Percentiles rank a stretch among this genome's conserved stretches.
These are phyloP conservation scores for Jaenimonas drosophilae DNA, from an alignment of 208 protist genomes.

Conservation along the genomic window DNA sequence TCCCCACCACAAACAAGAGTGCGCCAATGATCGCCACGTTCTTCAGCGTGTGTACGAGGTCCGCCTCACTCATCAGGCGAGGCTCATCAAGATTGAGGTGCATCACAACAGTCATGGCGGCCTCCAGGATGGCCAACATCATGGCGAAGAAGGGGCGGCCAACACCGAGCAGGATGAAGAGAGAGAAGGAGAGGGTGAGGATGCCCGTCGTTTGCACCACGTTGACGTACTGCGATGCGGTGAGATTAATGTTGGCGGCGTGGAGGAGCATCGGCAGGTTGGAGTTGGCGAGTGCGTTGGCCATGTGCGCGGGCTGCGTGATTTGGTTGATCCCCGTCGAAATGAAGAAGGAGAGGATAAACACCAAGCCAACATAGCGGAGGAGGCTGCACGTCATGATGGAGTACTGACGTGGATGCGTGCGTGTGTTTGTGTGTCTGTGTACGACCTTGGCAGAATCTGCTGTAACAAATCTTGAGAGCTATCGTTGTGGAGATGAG, in stretches of 20 bases:
- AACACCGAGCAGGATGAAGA: conserved; percentile 74
- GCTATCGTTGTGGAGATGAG: no score
- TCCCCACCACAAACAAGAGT: conserved; percentile 63
- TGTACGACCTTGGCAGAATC: neutral
- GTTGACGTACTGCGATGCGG: conserved; percentile 27
- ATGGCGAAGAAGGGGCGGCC: conserved; percentile 74
- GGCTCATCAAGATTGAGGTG: conserved; percentile 47
- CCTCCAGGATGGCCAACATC: conserved; percentile 36
- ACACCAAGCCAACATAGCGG: conserved; percentile 52
- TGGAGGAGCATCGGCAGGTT: conserved; percentile 52
- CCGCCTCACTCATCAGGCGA: conserved; percentile 10
- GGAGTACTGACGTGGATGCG: neutral
- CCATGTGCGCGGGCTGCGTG: conserved; percentile 22
- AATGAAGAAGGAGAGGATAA: conserved; percentile 49
- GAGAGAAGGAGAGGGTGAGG: conserved; percentile 55
- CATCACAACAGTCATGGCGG: conserved; percentile 41
- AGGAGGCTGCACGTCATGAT: conserved; percentile 29
- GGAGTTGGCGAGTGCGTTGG: conserved; percentile 43
- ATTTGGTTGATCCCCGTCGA: conserved; percentile 39
- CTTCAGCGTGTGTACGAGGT: conserved; percentile 40
- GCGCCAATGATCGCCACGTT: conserved; percentile 51
- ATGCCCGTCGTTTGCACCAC: conserved; percentile 42
- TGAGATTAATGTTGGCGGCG: conserved; percentile 8
- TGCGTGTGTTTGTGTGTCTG: conserved; percentile 3
- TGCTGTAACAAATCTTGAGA: no score